Evolutionary conservation across 2,329 filamentous ascomycete species (phyloP).

Genomic region (Colletotrichum kahawae): DNA sequence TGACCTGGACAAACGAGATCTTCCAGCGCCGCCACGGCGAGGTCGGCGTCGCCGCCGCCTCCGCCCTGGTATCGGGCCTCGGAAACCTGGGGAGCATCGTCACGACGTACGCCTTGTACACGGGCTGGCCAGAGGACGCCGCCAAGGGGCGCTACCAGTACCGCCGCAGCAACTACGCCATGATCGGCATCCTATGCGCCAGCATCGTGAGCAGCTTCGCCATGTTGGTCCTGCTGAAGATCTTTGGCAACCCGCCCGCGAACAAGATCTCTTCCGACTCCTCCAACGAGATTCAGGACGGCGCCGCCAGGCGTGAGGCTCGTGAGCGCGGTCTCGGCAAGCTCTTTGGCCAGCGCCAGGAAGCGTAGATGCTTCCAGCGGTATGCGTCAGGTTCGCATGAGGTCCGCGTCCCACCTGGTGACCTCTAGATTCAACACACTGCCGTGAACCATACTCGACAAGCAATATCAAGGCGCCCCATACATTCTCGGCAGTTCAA

Average conservation of each 20-base stretch:
- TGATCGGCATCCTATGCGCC: conserved; percentile 82
- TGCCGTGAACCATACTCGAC: neutral
- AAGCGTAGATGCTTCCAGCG: conserved; percentile 22
- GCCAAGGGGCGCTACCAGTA: conserved; percentile 72
- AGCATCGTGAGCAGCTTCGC: conserved; percentile 76
- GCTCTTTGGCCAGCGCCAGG: conserved; percentile 34
- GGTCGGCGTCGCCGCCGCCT: conserved; percentile 86
- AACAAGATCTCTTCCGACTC: conserved; percentile 47
- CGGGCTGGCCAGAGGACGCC: conserved; percentile 82
- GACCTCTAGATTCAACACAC: neutral
- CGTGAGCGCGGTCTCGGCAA: conserved; percentile 63
- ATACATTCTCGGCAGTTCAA: conserved; percentile 37
- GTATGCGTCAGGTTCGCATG: conserved; percentile 19
- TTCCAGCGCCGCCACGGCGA: conserved; percentile 90
- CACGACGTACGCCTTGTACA: conserved; percentile 89
- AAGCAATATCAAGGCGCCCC: neutral
- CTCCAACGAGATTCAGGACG: conserved; percentile 58
- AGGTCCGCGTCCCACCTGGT: conserved; percentile 25
- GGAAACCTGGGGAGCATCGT: conserved; percentile 87
- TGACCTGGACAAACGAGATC: conserved; percentile 92
- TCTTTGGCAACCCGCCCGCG: conserved; percentile 59
- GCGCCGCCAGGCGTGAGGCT: conserved; percentile 63
- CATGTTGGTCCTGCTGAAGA: conserved; percentile 71
- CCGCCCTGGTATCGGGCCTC: conserved; percentile 83
- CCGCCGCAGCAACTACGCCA: conserved; percentile 82